These are phyloP conservation scores for Aegle marmelos DNA, from an alignment of 345 rosid genomes.

Conservation along the genomic window DNA sequence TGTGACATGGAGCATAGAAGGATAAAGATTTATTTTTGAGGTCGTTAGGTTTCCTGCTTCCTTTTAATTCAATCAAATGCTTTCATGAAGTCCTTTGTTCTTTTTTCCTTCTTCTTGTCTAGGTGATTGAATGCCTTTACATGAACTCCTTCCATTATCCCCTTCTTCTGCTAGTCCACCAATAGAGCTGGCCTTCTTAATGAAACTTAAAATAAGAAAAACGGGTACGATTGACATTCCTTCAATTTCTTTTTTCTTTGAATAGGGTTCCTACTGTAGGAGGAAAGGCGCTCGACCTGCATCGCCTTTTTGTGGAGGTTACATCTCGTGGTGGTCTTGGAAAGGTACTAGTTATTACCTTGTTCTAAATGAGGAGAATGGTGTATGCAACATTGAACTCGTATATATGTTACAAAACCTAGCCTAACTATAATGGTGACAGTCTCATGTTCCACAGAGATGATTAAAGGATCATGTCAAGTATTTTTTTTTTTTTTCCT, in stretches of 20 bases:
- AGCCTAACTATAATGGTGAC: background rate
- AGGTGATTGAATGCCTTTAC: background rate
- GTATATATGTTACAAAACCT: background rate
- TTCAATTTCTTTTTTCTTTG: conserved; percentile 12
- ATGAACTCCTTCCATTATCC: no score
- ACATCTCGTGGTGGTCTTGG: conserved; percentile 86
- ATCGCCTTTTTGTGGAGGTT: conserved; percentile 82
- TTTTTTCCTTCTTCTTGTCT: background rate
- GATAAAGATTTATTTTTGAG: background rate
- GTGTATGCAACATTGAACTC: background rate
- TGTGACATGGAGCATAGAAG: background rate
- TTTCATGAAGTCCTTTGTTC: background rate
- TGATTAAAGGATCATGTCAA: background rate
- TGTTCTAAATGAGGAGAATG: background rate
- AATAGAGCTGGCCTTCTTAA: background rate
- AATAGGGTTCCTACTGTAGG: conserved; percentile 84
- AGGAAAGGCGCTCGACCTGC: conserved; percentile 70
- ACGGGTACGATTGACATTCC: background rate
- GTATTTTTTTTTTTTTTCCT: background rate
- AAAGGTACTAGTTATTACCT: conserved; percentile 37
- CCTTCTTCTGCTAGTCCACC: background rate
- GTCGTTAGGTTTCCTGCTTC: background rate
- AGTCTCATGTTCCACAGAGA: background rate
- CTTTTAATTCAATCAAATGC: background rate
- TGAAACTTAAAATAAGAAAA: background rate